Conservation (phyloP, 2,329 filamentous ascomycete genomes). For the Cercospora sesami region DNA sequence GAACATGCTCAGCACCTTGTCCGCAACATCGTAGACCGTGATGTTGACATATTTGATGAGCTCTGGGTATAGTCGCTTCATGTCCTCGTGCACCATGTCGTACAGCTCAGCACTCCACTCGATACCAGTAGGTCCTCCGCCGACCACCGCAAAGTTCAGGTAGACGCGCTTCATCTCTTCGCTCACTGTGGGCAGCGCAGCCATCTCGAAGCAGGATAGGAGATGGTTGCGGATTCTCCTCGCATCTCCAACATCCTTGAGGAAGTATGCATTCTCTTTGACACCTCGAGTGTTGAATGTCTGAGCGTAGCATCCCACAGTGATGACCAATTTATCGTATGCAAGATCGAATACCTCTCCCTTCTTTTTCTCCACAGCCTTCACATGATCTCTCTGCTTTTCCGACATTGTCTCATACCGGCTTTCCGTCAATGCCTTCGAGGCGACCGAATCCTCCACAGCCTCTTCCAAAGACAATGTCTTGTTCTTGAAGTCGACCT, state of each 20-base stretch:
- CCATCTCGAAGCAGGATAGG: slow-evolving; percentile 71
- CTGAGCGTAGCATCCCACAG: slow-evolving; percentile 80
- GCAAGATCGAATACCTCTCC: slow-evolving; percentile 68
- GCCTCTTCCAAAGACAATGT: slow-evolving; percentile 71
- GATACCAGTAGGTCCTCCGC: slow-evolving; percentile 71
- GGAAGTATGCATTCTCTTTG: slow-evolving; percentile 77
- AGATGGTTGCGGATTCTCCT: slow-evolving; percentile 63
- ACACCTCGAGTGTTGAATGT: slow-evolving; percentile 85
- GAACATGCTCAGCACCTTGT: slow-evolving; percentile 77
- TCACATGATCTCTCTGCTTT: slow-evolving; percentile 53
- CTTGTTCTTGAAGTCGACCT: slow-evolving; percentile 75
- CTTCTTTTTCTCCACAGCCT: slow-evolving; percentile 42
- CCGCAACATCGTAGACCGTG: slow-evolving; percentile 74
- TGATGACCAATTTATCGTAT: slow-evolving; percentile 82
- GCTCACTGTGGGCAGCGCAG: slow-evolving; percentile 62
- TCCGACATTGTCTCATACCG: slow-evolving; percentile 14
- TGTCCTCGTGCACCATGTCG: slow-evolving; percentile 70
- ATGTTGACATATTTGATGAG: slow-evolving; percentile 64
- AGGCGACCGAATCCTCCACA: slow-evolving; percentile 57
- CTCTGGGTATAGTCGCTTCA: slow-evolving; percentile 65
- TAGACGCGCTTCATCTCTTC: slow-evolving; percentile 59
- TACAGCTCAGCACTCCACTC: slow-evolving; percentile 75
- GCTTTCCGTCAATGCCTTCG: slow-evolving; percentile 50
- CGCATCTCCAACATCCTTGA: slow-evolving; percentile 81
- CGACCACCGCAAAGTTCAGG: slow-evolving; percentile 73